Base-by-base conservation (phyloP, 2,329 filamentous ascomycete species). In the Periconia digitata region DNA sequence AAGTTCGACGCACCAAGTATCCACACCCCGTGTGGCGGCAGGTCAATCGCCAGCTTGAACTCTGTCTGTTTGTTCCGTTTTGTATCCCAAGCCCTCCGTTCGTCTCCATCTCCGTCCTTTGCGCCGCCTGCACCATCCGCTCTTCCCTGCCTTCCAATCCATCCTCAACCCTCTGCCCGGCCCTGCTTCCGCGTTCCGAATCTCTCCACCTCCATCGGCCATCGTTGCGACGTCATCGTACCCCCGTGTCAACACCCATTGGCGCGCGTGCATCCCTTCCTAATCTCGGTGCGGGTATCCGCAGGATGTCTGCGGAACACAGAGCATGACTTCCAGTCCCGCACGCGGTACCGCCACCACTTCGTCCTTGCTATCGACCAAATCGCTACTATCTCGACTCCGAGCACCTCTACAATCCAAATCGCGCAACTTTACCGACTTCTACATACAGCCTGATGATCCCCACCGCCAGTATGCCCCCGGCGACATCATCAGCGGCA, bases 391-490 rank as follows among this genome's bases (percentile, higher is more conserved):
- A 38, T 79, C 80, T 48, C 79, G 79, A 59, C 74, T 85, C 55
- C 78, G 79, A 46, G 79, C 77, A 49, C 79, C 81, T 22, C 77
- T 85, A 59, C 72, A 77, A 38, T 70, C 72, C 44, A 79, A 77
- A 59, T 69, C 80, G 56, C 85, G 88, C 61, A 84, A 87, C 69
- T 78, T 90, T 58, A 79, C 84, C 74, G 89, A 92, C 66, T 94
- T 91, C 74, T 84, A 89, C 71, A 84, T 94, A 69, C 82, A 84
- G 56, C 83, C 87, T 42, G 81, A 89, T 65, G 87, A 92, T 65
- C 89, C 89, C 12, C 85, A 92, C 71, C 85, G 85, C 56, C 85
- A 87, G 62, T 92, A 92, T 71, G 78, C 77, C 21, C 86, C 87
- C 3, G 89, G 89, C 51, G 89, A 92, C 64, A 75, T 85, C 56